These are phyloP conservation scores for Colletotrichum viniferum DNA, from an alignment of 2,329 filamentous ascomycete genomes.

Conservation along the genomic window DNA sequence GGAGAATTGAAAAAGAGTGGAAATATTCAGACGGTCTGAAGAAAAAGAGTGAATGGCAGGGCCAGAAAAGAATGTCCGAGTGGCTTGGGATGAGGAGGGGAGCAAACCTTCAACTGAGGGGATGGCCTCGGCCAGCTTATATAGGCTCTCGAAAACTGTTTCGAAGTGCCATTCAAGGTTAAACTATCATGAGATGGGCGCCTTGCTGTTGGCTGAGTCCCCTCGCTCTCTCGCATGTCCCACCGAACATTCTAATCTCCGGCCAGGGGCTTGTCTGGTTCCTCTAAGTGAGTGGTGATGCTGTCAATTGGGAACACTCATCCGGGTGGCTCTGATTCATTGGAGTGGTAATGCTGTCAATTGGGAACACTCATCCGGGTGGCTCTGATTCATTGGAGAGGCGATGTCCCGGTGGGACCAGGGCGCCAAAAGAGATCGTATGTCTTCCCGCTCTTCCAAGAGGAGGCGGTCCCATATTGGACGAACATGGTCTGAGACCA, in stretches of 20 bases:
- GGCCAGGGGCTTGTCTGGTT: neutral
- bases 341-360: too few species aligned
- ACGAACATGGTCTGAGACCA: neutral
- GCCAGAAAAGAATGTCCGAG: neutral
- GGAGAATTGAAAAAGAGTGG: neutral
- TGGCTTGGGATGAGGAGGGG: neutral
- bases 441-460: neutral
- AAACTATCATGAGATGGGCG: constrained; percentile 1
- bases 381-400: neutral
- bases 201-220: neutral
- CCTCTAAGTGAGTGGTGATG: neutral
- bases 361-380: neutral
- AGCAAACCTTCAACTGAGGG: neutral
- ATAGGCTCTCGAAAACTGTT: constrained; percentile 15
- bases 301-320: constrained; percentile 4
- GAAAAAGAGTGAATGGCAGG: neutral
- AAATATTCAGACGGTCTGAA: constrained; percentile 6
- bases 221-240: neutral
- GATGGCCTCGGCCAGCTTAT: neutral
- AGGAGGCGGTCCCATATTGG: neutral
- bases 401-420: neutral
- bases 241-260: neutral
- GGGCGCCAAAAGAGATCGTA: neutral
- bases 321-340: neutral
- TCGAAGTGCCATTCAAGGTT: neutral